These are phyloP conservation scores for Xylaria sp. DNA, from an alignment of 2,329 filamentous ascomycete species.

Conservation along the genomic window DNA sequence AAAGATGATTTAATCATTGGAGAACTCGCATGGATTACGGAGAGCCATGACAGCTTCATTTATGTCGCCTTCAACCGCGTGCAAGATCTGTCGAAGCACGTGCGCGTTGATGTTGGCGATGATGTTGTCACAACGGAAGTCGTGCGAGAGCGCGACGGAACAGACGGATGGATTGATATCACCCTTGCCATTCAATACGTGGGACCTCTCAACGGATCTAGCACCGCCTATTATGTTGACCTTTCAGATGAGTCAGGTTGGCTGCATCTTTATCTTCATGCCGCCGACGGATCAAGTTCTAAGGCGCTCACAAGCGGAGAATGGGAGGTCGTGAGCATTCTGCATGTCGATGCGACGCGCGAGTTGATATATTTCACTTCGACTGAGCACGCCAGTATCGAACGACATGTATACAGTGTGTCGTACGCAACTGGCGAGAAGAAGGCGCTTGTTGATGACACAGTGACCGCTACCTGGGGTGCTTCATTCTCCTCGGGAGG, in stretches of 20 bases:
- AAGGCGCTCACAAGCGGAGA: slow-evolving; percentile 66
- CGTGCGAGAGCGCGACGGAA: slow-evolving; percentile 62
- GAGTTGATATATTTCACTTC: slow-evolving; percentile 68
- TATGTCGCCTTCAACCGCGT: slow-evolving; percentile 72
- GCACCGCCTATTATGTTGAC: slow-evolving; percentile 65
- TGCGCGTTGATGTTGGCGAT: slow-evolving; percentile 60
- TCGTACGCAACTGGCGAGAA: slow-evolving; percentile 60
- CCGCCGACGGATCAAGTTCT: slow-evolving; percentile 59
- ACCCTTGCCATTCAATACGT: slow-evolving; percentile 61
- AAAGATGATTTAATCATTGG: slow-evolving; percentile 68
- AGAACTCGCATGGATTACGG: slow-evolving; percentile 71
- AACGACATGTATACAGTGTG: slow-evolving; percentile 71
- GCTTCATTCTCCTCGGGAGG: slow-evolving; percentile 68
- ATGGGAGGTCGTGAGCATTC: slow-evolving; percentile 67
- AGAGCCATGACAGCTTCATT: slow-evolving; percentile 63
- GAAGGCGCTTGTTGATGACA: slow-evolving; percentile 66
- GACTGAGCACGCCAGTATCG: slow-evolving; percentile 68
- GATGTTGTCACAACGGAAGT: slow-evolving; percentile 51
- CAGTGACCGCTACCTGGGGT: slow-evolving; percentile 62
- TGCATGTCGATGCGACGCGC: slow-evolving; percentile 62
- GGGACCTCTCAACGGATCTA: slow-evolving; percentile 48
- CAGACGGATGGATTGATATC: slow-evolving; percentile 68
- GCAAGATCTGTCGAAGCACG: slow-evolving; percentile 67
- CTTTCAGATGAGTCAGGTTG: slow-evolving; percentile 69
- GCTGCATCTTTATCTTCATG: slow-evolving; percentile 69